Percentiles rank a stretch among this genome's conserved stretches.
phyloP scores from a whole-genome alignment of 2,329 filamentous ascomycete genomes.

The Pochonia chlamydosporia region DNA sequence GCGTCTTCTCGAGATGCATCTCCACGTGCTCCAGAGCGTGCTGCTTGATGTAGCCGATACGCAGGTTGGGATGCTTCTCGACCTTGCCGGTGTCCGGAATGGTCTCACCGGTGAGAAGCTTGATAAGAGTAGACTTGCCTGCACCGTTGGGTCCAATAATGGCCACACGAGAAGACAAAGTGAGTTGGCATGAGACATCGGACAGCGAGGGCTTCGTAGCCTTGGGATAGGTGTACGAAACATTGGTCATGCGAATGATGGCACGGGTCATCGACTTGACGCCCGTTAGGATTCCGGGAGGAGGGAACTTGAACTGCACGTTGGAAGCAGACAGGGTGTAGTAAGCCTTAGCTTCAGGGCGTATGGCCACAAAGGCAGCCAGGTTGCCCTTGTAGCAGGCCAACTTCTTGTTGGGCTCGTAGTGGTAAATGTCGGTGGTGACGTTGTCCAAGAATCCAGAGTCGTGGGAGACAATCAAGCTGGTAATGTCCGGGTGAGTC shows the following conservation, averaged over 20 bases:
- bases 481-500: constrained; percentile 92
- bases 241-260: constrained; percentile 91
- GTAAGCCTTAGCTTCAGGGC: constrained; percentile 95
- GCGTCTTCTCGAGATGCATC: constrained; percentile 99
- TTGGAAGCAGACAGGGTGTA: constrained; percentile 87
- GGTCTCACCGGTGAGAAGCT: constrained; percentile 88
- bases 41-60: constrained; percentile 99
- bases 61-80: constrained; percentile 96
- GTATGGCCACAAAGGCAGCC: constrained; percentile 76
- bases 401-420: constrained; percentile 92
- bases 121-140: constrained; percentile 97
- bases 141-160: constrained; percentile 98
- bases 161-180: constrained; percentile 85
- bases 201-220: constrained; percentile 78
- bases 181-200: constrained; percentile 83
- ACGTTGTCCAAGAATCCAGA: constrained; percentile 95
- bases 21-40: constrained; percentile 98
- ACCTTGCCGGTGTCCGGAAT: constrained; percentile 81
- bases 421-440: constrained; percentile 98
- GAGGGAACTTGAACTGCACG: constrained; percentile 96
- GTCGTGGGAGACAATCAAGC: constrained; percentile 97
- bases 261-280: constrained; percentile 93
- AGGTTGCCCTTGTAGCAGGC: constrained; percentile 80
- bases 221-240: constrained; percentile 90
- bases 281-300: constrained; percentile 87